A percentile compares a stretch with the other conserved stretches of the same genome.
Evolutionary conservation across 2,329 filamentous ascomycete genomes (phyloP).

Genomic region (Claviceps sp.): DNA sequence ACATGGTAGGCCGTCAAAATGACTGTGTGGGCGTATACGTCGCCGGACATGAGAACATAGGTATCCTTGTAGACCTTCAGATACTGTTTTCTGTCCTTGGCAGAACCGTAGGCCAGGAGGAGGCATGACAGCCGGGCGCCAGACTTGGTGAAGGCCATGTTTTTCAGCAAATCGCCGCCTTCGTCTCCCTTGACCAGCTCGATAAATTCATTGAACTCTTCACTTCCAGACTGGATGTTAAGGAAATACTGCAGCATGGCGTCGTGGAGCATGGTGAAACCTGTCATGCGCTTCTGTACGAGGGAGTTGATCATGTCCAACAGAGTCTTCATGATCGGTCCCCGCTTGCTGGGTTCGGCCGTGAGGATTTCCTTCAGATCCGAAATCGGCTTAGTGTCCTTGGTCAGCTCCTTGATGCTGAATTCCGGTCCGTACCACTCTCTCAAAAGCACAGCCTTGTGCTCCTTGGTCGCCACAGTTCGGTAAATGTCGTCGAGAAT

Average conservation of each 20-base stretch:
- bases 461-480: conserved; percentile 68
- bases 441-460: conserved; percentile 71
- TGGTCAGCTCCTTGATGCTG: conserved; percentile 54
- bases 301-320: conserved; percentile 81
- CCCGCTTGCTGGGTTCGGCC: conserved; percentile 70
- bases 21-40: conserved; percentile 64
- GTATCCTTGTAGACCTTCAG: conserved; percentile 85
- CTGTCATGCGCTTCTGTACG: conserved; percentile 90
- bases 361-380: conserved; percentile 66
- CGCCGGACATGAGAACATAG: conserved; percentile 70
- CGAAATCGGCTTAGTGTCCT: conserved; percentile 41
- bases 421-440: conserved; percentile 98
- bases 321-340: conserved; percentile 74
- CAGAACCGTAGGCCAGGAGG: conserved; percentile 67
- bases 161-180: conserved; percentile 80
- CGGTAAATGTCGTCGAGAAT: conserved; percentile 96
- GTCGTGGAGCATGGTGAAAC: conserved; percentile 95
- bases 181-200: conserved; percentile 89
- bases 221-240: conserved; percentile 60
- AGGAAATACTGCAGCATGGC: conserved; percentile 96
- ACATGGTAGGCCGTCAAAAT: conserved; percentile 81
- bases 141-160: conserved; percentile 87
- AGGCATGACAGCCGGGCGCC: conserved; percentile 73
- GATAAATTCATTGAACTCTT: conserved; percentile 76
- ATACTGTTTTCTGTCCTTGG: conserved; percentile 86